phyloP scores from a whole-genome alignment of 176 grass and related monocot genomes.

The Aegilops speltoides region DNA sequence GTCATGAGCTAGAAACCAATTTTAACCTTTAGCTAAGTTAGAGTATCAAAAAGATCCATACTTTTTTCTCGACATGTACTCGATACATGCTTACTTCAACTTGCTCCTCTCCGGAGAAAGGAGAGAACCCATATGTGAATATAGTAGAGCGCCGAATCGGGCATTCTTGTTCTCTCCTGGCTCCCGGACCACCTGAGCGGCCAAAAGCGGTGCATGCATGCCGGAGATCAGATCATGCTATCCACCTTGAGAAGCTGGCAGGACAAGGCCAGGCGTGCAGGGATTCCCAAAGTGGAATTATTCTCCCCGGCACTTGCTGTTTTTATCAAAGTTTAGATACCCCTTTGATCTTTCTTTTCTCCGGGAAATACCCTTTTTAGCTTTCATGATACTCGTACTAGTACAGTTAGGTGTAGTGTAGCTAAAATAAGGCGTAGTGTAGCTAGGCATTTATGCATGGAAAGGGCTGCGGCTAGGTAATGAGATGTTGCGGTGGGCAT shows the following conservation, averaged over 20 bases:
- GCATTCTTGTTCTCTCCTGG: not conserved
- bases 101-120: not conserved
- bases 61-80: no score
- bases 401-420: not conserved
- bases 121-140: not conserved
- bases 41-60: not conserved
- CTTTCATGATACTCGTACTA: constrained; percentile 28
- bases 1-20: no score
- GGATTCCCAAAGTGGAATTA: constrained; percentile 28
- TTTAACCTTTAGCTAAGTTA: no score
- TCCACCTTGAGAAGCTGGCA: constrained; percentile 14
- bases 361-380: not conserved
- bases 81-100: not conserved
- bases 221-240: constrained; percentile 7
- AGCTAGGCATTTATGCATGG: not conserved
- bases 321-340: constrained; percentile 29
- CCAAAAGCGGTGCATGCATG: constrained; percentile 10
- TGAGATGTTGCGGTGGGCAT: not conserved
- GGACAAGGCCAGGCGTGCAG: not conserved
- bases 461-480: not conserved
- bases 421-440: not conserved
- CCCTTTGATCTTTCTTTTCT: not conserved
- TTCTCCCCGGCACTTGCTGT: constrained; percentile 26
- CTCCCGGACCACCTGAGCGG: constrained; percentile 4
- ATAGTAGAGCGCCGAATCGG: not conserved